Conservation (phyloP, 805 yeast genomes). For the Tetrapisispora nanseiensis region DNA sequence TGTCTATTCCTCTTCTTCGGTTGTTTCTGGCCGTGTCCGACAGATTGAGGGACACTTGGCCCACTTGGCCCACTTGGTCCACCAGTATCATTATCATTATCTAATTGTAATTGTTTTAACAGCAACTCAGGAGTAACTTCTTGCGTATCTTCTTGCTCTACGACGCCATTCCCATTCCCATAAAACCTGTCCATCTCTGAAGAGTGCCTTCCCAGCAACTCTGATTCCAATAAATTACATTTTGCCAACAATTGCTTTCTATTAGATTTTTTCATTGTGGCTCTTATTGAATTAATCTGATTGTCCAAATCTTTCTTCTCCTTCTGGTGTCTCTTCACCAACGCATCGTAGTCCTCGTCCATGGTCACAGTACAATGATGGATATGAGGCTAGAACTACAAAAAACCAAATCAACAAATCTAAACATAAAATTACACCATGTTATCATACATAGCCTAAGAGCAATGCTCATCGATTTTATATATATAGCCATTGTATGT, state of each 20-base stretch:
- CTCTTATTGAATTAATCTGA: conserved; percentile 63
- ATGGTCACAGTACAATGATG: no score
- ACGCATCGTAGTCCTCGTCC: conserved; percentile 12
- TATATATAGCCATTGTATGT: no score
- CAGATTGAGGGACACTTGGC: no score
- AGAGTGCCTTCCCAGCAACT: conserved; percentile 44
- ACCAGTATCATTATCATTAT: conserved; percentile 11
- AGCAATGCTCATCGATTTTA: no score
- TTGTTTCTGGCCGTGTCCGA: no score
- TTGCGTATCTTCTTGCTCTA: conserved; percentile 19
- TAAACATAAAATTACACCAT: no score
- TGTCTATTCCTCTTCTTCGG: conserved; percentile 60
- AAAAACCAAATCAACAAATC: no score
- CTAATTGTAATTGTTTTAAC: conserved; percentile 39
- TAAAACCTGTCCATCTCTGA: conserved; percentile 31
- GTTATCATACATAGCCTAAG: no score
- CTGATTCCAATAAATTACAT: conserved; percentile 50
- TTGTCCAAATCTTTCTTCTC: conserved; percentile 60
- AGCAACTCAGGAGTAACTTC: conserved; percentile 60
- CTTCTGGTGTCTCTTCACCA: conserved; percentile 46
- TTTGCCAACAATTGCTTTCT: conserved; percentile 54
- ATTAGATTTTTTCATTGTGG: conserved; percentile 73
- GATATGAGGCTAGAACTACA: no score
- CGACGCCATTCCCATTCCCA: neutral
- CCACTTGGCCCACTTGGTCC: no score